Evolutionary conservation across 306 rosid species (phyloP), one percentile per base, ranked within the genome.

Genomic region (Cucurbita pepo): DNA sequence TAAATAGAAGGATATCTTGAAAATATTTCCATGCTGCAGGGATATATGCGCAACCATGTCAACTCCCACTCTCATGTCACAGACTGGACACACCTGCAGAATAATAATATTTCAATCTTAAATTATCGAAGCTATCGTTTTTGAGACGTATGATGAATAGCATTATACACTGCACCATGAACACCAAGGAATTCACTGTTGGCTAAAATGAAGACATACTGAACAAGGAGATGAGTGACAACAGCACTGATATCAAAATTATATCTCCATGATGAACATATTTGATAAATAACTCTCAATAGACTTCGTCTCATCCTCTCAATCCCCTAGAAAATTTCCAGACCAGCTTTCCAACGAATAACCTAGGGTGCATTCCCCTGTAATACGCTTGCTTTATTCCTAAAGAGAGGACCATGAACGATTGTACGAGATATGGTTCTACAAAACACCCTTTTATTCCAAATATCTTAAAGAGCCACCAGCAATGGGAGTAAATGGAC

Each of bases 21-120:
- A 86, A 83, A 94, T 89, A 71, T 85, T 94, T 76, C 96, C 97
- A 82, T 94, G 98, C 58, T 94, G 97, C 66, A 87, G 82, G 69
- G 98, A 87, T 81, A 94, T 90, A 85, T 94, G 98, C 1, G 96
- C 94, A 30, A 90, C 97, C 98, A 94, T 87, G 85, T 94, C 96
- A 82, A 90, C 89, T 82, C 97, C 98, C 72, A 94, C 97, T 84
- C 96, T 90, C 88, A 80, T 79, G 66, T 93, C 81, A 81, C 98
- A 94, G 79, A 94, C 96, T 19, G 98, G 97, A 81, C 97, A 94
- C 58, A 90, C 95, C 98, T 94, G 92, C 87, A 85, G 11, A 57
- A 52, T 37, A 72, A 51, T 47, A 22, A 45, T 47, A 50, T 45
- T 69, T 43, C 18, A 43, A 30, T 44, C 73, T 30, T 30, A 22